Evolutionary conservation across 768 basidiomycete species (phyloP).

Genomic region (Mycena haematopus): DNA sequence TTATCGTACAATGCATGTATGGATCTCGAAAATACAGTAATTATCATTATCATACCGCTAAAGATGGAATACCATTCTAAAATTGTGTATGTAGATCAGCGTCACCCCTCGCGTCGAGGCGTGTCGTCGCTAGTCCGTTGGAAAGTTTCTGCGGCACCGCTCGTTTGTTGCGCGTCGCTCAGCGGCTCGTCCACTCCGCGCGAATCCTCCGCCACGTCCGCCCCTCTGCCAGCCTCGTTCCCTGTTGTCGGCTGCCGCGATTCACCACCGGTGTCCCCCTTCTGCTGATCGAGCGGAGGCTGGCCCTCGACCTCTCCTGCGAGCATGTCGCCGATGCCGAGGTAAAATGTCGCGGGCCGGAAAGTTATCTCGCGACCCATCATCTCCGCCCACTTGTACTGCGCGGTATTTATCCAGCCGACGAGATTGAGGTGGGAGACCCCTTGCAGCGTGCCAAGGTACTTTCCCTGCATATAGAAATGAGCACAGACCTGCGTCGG

Average conservation of each 20-base stretch:
- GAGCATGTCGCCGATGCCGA: slow-evolving; percentile 80
- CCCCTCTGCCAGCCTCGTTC: slow-evolving; percentile 20
- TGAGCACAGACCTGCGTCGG: not conserved
- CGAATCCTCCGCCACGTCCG: slow-evolving; percentile 16
- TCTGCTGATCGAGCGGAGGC: slow-evolving; percentile 25
- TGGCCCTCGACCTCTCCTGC: slow-evolving; percentile 78
- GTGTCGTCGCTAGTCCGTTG: slow-evolving; percentile 20
- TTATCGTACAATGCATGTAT: slow-evolving; percentile 18
- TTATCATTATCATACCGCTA: slow-evolving; percentile 18
- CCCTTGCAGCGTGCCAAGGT: slow-evolving; percentile 88
- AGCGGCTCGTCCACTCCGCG: slow-evolving; percentile 17
- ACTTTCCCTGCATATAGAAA: slow-evolving; percentile 68
- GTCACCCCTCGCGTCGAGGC: not conserved
- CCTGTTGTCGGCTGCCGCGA: not conserved
- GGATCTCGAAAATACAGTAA: slow-evolving; percentile 14
- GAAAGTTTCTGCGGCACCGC: not conserved
- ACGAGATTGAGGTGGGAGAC: slow-evolving; percentile 95
- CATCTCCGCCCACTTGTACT: slow-evolving; percentile 90
- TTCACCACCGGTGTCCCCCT: not conserved
- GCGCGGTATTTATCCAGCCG: slow-evolving; percentile 90
- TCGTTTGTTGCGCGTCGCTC: not conserved
- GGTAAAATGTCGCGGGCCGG: slow-evolving; percentile 90
- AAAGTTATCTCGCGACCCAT: slow-evolving; percentile 91
- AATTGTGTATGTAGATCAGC: slow-evolving; percentile 5
- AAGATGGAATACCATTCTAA: slow-evolving; percentile 6